Evolutionary conservation across 768 basidiomycete genomes (phyloP), one percentile per base, ranked within the genome.

Genomic region (Rhodosporidiobolus odoratus): DNA sequence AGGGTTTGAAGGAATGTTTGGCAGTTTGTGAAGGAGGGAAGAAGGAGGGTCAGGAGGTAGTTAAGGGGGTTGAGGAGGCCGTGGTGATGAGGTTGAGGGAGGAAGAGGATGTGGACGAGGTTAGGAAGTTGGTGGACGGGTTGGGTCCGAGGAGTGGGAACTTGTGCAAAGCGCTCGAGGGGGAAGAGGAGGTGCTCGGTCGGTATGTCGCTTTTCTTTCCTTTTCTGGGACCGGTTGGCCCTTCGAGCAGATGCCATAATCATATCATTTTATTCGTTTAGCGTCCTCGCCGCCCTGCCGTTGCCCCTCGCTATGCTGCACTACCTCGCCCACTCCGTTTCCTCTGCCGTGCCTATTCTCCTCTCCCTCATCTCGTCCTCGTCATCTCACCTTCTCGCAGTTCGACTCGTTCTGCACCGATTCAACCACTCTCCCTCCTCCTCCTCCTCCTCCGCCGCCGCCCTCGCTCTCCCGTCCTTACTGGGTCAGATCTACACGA

Each of bases 331-430:
- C 57, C 1, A 30, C 25, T n/a, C 56, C 1, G 6, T 35, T 21
- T 13, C 27, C 3, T 21, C 43, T 21, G n/a, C 57, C 1, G 10
- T 50, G 9, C 12, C 21, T n/a, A n/a, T 23, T 32, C 35, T 58
- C 30, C 32, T 27, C 47, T 4, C 21, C 23, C 6, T n/a, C 40
- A 35, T 35, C 40, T 30, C 34, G 15, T 6, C 27, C 10, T 41
- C 60, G 1, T 43, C 38, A 23, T 34, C 50, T 2, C 45, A 48
- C 19, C 10, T 65, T 12, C 16, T 41, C 15, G 57, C 67, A 2
- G 43, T 52, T 3, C 72, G 66, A 25, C 38, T 69, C 6, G 5
- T 64, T 37, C 61, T 69, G 7, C 66, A 74, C 35, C 73, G 73
- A 30, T 57, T 69, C 57, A 19, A 69, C 27, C 23, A 43, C 52